Evolutionary conservation across 1,284 basidiomycete genomes (phyloP), one percentile per base, ranked within the genome.

Genomic region (Taiwanofungus camphoratus): DNA sequence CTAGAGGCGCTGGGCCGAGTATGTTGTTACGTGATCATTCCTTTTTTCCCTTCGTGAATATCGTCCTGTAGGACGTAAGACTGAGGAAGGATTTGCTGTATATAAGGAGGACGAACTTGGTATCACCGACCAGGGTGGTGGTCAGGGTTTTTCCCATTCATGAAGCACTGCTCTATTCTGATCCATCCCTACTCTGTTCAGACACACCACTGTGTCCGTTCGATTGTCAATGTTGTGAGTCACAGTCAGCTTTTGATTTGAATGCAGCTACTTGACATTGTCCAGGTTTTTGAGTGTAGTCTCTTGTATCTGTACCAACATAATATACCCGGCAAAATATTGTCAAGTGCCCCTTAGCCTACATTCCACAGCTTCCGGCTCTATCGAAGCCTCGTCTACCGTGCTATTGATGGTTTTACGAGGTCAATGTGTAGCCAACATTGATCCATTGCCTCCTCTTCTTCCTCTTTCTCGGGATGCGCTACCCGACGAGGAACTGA

Each of bases 71-170:
- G 91, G 88, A 46, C 77, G 78, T 29, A 84, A 73, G 63, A 94
- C 91, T 0, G 87, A 87, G 48, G 91, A 94, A 61, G 92, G 91
- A 0, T 93, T 77, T 68, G 62, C 69, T 24, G 79, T 94, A 27
- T 94, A 84, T 65, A 92, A 91, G 60, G 91, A 92, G 62, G 86
- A 84, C 52, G 91, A 93, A 54, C 75, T 94, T 9, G 78, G 82
- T 11, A 87, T 94, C 48, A 68, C 72, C 42, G 71, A 77, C 42
- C 71, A 78, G 49, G 85, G 83, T 37, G 91, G 91, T 62, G 88
- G 90, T 88, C 64, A 65, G 76, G 20, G 27, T 44, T 42, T 39
- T 47, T 39, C 9, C 43, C 39, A 46, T 38, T 20, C 45, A 24
- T 27, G 39, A 45, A 23, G 4, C 3, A 26, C 33, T 31, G 30